These are phyloP conservation scores for Termitomyces sp. DNA, from an alignment of 768 basidiomycete genomes.

Conservation along the genomic window DNA sequence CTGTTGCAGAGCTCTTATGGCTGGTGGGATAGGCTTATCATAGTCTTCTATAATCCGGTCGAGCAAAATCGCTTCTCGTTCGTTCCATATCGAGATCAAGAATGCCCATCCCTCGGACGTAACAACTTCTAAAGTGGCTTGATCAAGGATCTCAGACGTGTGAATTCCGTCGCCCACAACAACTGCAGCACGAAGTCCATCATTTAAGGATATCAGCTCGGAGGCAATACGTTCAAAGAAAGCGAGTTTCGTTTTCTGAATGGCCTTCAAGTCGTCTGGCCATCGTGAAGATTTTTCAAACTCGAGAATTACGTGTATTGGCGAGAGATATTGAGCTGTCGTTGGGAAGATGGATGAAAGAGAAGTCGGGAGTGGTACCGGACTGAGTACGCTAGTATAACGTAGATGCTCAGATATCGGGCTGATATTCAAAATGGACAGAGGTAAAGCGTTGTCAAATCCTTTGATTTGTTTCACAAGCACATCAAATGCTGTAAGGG, in stretches of 20 bases:
- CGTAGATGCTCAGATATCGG: slow-evolving; percentile 72
- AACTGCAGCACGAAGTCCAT: slow-evolving; percentile 52
- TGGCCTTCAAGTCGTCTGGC: slow-evolving; percentile 91
- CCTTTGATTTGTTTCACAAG: slow-evolving; percentile 73
- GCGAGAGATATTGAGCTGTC: slow-evolving; percentile 60
- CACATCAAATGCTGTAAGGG: slow-evolving; percentile 72
- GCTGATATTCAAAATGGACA: slow-evolving; percentile 71
- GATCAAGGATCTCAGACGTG: slow-evolving; percentile 59
- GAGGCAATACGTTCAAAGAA: slow-evolving; percentile 80
- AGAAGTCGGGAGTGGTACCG: slow-evolving; percentile 59
- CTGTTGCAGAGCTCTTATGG: slow-evolving; percentile 19
- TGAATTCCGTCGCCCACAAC: slow-evolving; percentile 47
- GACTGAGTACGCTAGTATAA: slow-evolving; percentile 81
- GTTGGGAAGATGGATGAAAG: slow-evolving; percentile 46
- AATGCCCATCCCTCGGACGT: slow-evolving; percentile 87
- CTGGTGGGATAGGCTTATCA: slow-evolving; percentile 31
- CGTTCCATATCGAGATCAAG: slow-evolving; percentile 77
- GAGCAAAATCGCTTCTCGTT: slow-evolving; percentile 76
- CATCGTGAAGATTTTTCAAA: slow-evolving; percentile 91
- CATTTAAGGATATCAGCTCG: slow-evolving; percentile 47
- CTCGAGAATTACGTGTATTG: slow-evolving; percentile 74
- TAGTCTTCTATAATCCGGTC: slow-evolving; percentile 59
- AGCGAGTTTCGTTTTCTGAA: slow-evolving; percentile 92
- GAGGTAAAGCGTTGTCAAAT: slow-evolving; percentile 67
- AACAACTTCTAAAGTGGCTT: slow-evolving; percentile 68